phyloP scores from a whole-genome alignment of 1,284 basidiomycete species.

The Porphyrellus sp. region DNA sequence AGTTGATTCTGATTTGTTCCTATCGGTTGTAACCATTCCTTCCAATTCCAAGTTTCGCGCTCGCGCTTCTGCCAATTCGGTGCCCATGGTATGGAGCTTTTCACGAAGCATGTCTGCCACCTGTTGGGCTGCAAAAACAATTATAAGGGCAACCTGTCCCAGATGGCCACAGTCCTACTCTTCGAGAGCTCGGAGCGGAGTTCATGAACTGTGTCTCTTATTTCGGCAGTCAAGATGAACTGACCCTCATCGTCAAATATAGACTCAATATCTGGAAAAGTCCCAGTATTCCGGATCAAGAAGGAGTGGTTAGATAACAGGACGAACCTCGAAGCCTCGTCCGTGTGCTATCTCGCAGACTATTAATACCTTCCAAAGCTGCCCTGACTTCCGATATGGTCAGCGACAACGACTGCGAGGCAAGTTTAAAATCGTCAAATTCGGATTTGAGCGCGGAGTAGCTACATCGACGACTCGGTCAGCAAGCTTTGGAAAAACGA shows the following conservation, averaged over 20 bases:
- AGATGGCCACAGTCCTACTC: slow-evolving; percentile 33
- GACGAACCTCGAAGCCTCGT: slow-evolving; percentile 26
- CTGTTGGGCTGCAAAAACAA: slow-evolving; percentile 42
- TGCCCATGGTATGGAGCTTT: slow-evolving; percentile 44
- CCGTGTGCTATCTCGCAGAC: slow-evolving; percentile 21
- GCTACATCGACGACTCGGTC: slow-evolving; percentile 10
- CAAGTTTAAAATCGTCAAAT: slow-evolving; percentile 23
- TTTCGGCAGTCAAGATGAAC: slow-evolving; percentile 30
- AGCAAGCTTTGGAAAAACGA: not conserved
- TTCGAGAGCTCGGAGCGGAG: slow-evolving; percentile 37
- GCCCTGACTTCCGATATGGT: slow-evolving; percentile 25
- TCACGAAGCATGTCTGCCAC: slow-evolving; percentile 53
- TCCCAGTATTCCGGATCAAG: not conserved
- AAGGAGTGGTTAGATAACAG: not conserved
- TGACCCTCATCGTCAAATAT: slow-evolving; percentile 32
- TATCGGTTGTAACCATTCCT: slow-evolving; percentile 31
- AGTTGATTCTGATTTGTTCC: slow-evolving; percentile 28
- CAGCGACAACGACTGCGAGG: slow-evolving; percentile 10
- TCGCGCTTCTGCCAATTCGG: slow-evolving; percentile 44
- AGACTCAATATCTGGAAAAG: slow-evolving; percentile 32
- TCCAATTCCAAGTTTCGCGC: slow-evolving; percentile 42
- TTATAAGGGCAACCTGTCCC: slow-evolving; percentile 25
- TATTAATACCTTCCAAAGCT: slow-evolving; percentile 19
- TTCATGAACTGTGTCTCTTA: slow-evolving; percentile 38
- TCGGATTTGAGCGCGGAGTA: slow-evolving; percentile 26